These are phyloP conservation scores for Lagenidium giganteum DNA, from an alignment of 352 stramenopile genomes.

Conservation along the genomic window DNA sequence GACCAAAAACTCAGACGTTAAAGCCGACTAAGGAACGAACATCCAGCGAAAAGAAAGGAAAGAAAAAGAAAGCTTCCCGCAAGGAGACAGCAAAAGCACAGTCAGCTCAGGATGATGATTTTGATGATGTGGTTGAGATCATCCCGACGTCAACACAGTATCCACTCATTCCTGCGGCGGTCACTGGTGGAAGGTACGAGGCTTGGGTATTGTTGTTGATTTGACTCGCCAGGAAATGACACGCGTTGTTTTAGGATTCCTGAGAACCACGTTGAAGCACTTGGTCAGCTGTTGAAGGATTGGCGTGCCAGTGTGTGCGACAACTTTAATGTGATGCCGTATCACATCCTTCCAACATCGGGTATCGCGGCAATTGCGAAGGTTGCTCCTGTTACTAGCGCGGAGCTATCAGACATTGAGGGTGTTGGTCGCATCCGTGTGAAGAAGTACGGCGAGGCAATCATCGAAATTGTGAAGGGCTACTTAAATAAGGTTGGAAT, in stretches of 20 bases:
- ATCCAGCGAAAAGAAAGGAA: conserved; percentile 30
- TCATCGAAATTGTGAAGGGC: conserved; percentile 59
- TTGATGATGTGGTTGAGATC: conserved; percentile 37
- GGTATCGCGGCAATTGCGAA: conserved; percentile 67
- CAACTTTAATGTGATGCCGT: conserved; percentile 69
- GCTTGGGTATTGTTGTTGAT: neutral
- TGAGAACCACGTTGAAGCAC: conserved; percentile 44
- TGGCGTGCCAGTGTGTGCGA: conserved; percentile 72
- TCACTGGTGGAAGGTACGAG: conserved; percentile 33
- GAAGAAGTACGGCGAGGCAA: conserved; percentile 67
- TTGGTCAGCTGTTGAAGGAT: conserved; percentile 69
- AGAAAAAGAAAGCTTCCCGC: conserved; percentile 16
- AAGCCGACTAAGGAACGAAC: too few relatives aligned
- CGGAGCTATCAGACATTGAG: conserved; percentile 61
- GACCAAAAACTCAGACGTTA: too few relatives aligned
- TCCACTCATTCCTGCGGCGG: conserved; percentile 38
- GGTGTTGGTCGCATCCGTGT: conserved; percentile 60
- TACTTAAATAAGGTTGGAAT: conserved; percentile 69
- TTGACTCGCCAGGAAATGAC: neutral
- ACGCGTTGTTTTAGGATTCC: conserved; percentile 32
- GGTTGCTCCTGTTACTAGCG: conserved; percentile 47
- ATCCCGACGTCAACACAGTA: conserved; percentile 27
- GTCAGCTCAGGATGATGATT: conserved; percentile 24
- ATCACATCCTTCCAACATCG: conserved; percentile 64
- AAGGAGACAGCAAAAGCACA: conserved; percentile 35